A percentile compares a stretch with the other conserved stretches of the same genome.
phyloP scores from a whole-genome alignment of 495 filamentous ascomycete genomes.

The Trypethelium eluteriae region DNA sequence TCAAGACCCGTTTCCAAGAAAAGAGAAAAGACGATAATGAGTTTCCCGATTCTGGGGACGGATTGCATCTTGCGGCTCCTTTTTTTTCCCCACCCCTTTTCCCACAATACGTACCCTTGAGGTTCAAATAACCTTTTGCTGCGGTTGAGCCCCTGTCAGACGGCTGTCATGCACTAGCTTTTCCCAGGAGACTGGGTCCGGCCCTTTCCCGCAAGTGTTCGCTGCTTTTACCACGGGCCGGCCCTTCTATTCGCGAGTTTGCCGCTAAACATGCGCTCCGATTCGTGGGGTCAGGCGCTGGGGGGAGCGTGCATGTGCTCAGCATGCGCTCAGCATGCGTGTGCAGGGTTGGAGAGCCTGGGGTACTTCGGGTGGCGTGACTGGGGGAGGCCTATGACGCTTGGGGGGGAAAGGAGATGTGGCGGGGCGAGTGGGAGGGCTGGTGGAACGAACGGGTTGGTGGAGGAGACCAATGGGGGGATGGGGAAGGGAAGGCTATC shows the following conservation, averaged over 20 bases:
- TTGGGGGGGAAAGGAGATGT: background rate
- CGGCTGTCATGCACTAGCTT: background rate
- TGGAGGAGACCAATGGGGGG: background rate
- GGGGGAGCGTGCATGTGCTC: background rate
- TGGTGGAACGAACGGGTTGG: background rate
- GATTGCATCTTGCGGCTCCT: too few relatives aligned
- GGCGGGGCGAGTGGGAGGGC: background rate
- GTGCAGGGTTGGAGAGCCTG: background rate
- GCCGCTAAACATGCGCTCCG: background rate
- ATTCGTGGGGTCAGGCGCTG: background rate
- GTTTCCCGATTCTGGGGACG: background rate
- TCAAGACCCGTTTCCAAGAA: background rate
- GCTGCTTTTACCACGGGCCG: too few relatives aligned
- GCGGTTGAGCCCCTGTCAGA: background rate
- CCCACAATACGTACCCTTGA: background rate
- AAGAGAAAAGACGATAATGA: background rate
- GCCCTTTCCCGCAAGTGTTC: too few relatives aligned
- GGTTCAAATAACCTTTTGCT: slow-evolving; percentile 1
- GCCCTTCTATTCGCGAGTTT: too few relatives aligned
- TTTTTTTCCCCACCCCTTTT: too few relatives aligned
- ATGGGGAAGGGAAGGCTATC: background rate
- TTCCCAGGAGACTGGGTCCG: too few relatives aligned
- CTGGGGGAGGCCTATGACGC: background rate
- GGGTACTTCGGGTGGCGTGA: background rate
- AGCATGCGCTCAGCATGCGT: background rate